These are phyloP conservation scores for Tolypocladium tundrense DNA, from an alignment of 2,329 filamentous ascomycete genomes.

Conservation along the genomic window DNA sequence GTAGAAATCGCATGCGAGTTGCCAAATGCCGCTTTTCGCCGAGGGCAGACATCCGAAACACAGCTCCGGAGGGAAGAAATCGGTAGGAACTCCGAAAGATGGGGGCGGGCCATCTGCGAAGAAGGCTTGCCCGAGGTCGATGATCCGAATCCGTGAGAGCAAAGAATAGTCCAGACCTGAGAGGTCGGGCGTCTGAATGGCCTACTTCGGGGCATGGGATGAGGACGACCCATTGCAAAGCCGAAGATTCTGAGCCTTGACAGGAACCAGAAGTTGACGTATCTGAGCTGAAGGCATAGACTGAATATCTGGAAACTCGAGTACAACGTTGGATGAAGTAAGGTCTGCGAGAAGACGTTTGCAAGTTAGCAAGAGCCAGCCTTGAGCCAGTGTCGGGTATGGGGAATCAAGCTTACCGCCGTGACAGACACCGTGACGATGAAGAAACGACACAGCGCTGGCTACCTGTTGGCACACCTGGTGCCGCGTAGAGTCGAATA, in stretches of 20 bases:
- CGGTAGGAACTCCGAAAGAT: conserved; percentile 3
- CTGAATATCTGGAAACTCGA: conserved; percentile 1
- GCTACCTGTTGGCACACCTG: conserved; percentile 5
- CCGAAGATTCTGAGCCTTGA: conserved; percentile 1
- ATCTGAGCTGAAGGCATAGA: conserved; percentile 1
- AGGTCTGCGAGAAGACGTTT: not conserved
- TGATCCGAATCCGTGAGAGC: conserved; percentile 1
- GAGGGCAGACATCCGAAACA: conserved; percentile 4
- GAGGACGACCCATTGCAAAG: not conserved
- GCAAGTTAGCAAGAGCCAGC: too few relatives aligned
- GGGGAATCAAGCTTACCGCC: conserved; percentile 2
- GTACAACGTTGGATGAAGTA: not conserved
- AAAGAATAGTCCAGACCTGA: conserved; percentile 3
- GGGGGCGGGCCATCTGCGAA: conserved; percentile 1
- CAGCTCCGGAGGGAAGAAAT: conserved; percentile 4
- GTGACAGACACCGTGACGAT: conserved; percentile 4
- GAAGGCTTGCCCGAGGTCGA: conserved; percentile 5
- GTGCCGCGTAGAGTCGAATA: conserved; percentile 1
- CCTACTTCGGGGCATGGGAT: conserved; percentile 3
- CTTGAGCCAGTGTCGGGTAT: not conserved
- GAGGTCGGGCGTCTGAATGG: not conserved
- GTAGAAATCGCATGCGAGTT: conserved; percentile 2
- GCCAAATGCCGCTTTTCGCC: conserved; percentile 4
- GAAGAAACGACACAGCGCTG: conserved; percentile 4
- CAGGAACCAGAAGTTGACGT: conserved; percentile 1